Evolutionary conservation across 805 yeast genomes (phyloP), one percentile per base, ranked within the genome.

Genomic region (Metschnikowia lunata): DNA sequence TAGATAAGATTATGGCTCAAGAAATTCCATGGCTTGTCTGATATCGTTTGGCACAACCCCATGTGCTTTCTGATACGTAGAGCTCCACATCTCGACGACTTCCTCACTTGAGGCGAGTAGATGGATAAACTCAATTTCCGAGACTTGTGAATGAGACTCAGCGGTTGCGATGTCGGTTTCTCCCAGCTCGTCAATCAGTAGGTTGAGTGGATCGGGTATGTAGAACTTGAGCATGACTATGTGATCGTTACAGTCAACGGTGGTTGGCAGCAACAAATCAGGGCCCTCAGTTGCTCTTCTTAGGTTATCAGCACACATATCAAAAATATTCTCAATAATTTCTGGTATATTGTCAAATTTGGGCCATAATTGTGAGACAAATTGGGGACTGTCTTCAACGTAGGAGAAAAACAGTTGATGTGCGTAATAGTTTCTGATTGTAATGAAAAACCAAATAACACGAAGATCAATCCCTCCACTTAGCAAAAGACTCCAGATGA

Each of bases 401-500:
- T 37, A 26, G 13, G 42, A 49, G 32, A 44, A 47, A 14, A 30
- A 28, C 33, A 15, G 37, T 10, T 28, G 29, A 39, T 44, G 39
- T 7, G 26, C 13, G 27, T 34, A 48, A 29, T 40, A 29, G 34
- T 40, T 39, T 34, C 54, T 46, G 29, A 44, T 39, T 6, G 39
- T 42, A 26, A 48, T 18, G 33, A 52, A 48, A 5, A 50, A 35
- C 40, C 42, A 34, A 1, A 52, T 1, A 9, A 42, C 48, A 1
- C 36, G 34, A 8, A 40, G 8, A 30, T 40, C 42, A n/a, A 46
- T 36, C 2, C 52, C 50, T 9, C 56, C 56, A 14, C 40, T 33
- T 7, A 52, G 42, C n/a, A 52, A 33, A 7, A 52, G 49, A 11
- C 48, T 35, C 56, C 54, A 50, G n/a, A 52, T 40, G 12, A 46